phyloP scores from a whole-genome alignment of 148 eudicot genomes.

The Rhododendron williamsianum region DNA sequence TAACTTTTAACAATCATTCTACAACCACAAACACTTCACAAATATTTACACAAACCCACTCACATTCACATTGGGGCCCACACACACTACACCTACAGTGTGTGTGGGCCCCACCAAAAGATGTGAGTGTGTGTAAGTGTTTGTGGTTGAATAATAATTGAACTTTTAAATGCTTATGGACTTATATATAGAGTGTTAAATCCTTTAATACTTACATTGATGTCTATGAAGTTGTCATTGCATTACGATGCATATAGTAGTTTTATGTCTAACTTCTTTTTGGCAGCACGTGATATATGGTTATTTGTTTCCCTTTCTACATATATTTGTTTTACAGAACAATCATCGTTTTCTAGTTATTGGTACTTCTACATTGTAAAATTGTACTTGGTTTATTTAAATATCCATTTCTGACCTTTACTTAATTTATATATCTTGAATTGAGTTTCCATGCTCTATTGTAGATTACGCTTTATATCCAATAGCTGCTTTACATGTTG shows the following conservation, averaged over 20 bases:
- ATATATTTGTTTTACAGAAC: neutral
- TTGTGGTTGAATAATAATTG: no score
- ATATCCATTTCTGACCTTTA: neutral
- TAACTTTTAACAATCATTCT: neutral
- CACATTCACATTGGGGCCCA: no score
- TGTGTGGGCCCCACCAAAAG: no score
- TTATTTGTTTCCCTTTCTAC: neutral
- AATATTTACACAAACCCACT: no score
- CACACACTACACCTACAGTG: no score
- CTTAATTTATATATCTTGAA: neutral
- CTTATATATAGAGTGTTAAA: neutral
- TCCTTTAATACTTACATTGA: neutral
- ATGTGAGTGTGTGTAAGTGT: no score
- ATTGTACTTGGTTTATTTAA: neutral
- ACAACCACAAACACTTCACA: no score
- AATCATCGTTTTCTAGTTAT: neutral
- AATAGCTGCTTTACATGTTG: neutral
- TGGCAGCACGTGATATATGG: neutral
- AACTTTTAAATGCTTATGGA: neutral
- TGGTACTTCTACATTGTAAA: neutral
- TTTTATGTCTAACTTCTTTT: neutral
- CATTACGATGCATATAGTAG: neutral
- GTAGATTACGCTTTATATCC: neutral
- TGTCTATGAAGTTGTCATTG: neutral
- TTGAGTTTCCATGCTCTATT: neutral